Percentiles rank a stretch among this genome's conserved stretches.
These are phyloP conservation scores for Olyra latifolia DNA, from an alignment of 176 grass and related monocot species.

Conservation along the genomic window DNA sequence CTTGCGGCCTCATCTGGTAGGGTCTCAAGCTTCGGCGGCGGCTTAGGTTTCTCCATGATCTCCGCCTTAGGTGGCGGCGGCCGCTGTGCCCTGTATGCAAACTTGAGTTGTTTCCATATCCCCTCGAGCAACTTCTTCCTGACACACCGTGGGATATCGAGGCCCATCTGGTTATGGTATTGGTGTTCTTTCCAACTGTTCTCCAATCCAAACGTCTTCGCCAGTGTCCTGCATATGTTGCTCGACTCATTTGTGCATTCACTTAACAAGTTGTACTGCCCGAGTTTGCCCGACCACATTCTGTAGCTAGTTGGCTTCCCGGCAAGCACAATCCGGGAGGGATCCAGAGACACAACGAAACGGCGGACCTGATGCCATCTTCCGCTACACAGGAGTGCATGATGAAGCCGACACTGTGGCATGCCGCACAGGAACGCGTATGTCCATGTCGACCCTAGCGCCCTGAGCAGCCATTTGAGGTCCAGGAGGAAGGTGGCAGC, in stretches of 20 bases:
- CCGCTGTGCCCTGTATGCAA: not conserved
- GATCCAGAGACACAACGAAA: not conserved
- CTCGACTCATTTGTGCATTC: too few species aligned
- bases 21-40: not conserved
- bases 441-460: not conserved
- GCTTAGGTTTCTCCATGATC: too few species aligned
- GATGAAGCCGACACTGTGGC: not conserved
- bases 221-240: not conserved
- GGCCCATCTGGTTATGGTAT: not conserved
- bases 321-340: rapidly evolving
- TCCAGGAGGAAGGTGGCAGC: not conserved
- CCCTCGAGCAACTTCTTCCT: not conserved
- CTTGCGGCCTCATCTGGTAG: too few species aligned
- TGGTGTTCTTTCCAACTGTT: not conserved
- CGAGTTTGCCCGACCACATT: not conserved
- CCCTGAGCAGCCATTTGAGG: not conserved
- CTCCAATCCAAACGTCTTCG: not conserved
- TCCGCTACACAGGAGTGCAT: not conserved
- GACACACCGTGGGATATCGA: not conserved
- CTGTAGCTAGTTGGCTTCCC: not conserved
- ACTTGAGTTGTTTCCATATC: not conserved
- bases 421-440: not conserved
- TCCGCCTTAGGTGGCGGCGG: too few species aligned
- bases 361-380: not conserved
- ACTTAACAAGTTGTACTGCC: not conserved